phyloP scores from a whole-genome alignment of 805 yeast species.

The Isabelozyma pseudorhagii region DNA sequence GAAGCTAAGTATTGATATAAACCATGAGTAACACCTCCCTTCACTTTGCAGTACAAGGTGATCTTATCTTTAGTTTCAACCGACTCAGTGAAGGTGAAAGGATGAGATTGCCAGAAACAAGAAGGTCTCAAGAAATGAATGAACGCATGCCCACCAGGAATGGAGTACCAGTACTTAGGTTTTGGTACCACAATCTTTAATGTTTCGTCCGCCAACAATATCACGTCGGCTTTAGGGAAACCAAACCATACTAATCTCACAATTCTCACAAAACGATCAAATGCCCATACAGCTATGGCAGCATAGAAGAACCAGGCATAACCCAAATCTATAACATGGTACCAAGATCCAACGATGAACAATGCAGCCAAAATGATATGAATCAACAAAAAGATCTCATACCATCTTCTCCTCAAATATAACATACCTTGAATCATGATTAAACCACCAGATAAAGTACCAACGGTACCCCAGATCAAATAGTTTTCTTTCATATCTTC shows the following conservation, averaged over 20 bases:
- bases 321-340: constrained; percentile 34
- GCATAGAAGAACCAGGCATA: constrained; percentile 30
- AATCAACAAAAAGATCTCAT: constrained; percentile 31
- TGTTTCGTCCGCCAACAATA: constrained; percentile 33
- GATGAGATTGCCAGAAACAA: constrained; percentile 44
- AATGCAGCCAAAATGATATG: constrained; percentile 36
- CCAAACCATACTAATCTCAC: constrained; percentile 30
- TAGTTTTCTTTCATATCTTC: constrained; percentile 16
- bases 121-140: constrained; percentile 30
- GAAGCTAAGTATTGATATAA: constrained; percentile 21
- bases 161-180: constrained; percentile 33
- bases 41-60: constrained; percentile 31
- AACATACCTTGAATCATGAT: constrained; percentile 30
- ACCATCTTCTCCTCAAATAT: constrained; percentile 32
- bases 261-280: constrained; percentile 31
- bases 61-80: constrained; percentile 16
- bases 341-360: constrained; percentile 46
- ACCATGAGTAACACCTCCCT: constrained; percentile 34
- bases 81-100: constrained; percentile 34
- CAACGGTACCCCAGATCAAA: constrained; percentile 33
- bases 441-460: constrained; percentile 31
- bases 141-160: constrained; percentile 42
- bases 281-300: constrained; percentile 32
- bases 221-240: constrained; percentile 27
- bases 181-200: constrained; percentile 33